Percentiles rank a stretch among this genome's conserved stretches.
Conservation (phyloP, 1,284 basidiomycete genomes). For the Hemileia vastatrix region DNA sequence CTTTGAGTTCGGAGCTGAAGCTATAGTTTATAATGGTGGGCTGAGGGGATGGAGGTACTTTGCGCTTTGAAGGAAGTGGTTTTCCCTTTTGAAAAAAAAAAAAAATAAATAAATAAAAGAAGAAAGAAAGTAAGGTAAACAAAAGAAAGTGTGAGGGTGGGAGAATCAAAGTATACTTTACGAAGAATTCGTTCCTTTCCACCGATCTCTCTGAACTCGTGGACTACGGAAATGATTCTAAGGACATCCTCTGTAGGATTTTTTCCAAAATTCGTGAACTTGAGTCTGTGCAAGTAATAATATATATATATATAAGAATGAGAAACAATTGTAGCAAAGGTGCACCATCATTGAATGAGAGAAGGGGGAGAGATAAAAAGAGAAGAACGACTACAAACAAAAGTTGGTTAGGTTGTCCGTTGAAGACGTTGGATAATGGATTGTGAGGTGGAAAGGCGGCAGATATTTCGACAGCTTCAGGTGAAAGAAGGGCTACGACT, state of each 20-base stretch:
- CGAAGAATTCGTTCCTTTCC: constrained; percentile 17
- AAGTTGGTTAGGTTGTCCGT: constrained; percentile 21
- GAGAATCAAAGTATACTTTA: background rate
- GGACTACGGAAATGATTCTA: constrained; percentile 18
- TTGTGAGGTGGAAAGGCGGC: constrained; percentile 16
- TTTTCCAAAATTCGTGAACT: constrained; percentile 11
- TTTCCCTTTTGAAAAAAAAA: background rate
- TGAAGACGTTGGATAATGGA: constrained; percentile 20
- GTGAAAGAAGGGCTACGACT: background rate
- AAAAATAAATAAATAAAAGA: background rate
- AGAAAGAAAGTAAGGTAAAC: background rate
- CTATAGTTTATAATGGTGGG: constrained; percentile 10
- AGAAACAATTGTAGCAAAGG: background rate
- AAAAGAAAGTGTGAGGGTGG: background rate
- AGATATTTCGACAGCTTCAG: constrained; percentile 19
- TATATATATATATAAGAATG: background rate
- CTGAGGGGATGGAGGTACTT: constrained; percentile 9
- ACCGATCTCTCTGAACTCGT: constrained; percentile 22
- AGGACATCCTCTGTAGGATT: constrained; percentile 17
- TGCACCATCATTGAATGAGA: background rate
- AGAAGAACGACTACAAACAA: too few relatives aligned
- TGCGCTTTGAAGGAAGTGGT: constrained; percentile 16
- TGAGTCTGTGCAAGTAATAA: background rate
- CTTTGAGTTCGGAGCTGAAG: constrained; percentile 18
- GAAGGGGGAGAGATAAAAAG: background rate